Evolutionary conservation across 371 early-diverging fungal genomes (phyloP), one percentile per base, ranked within the genome.

Genomic region (Mucor saturninus): DNA sequence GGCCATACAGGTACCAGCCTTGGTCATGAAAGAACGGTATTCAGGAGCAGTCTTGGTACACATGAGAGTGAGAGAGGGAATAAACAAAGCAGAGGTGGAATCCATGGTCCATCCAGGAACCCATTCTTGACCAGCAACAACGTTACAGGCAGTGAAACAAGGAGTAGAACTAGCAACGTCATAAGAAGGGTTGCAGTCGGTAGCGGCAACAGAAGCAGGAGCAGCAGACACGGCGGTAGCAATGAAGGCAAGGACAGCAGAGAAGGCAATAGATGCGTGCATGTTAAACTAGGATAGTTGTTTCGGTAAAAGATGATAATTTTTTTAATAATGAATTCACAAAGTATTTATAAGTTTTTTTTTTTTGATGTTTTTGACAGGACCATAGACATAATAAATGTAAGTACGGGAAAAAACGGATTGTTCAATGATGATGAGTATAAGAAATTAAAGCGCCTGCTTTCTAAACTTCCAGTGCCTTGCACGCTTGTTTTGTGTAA

Each of bases 1-100:
- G 21, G 58, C 56, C 71, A 73, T 71, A 59, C 78, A 77, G 29
- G 65, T 72, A 38, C 78, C 75, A 39, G 71, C 75, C 14, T 59
- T 55, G 37, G 71, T 77, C 75, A 75, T 75, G 61, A 75, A 77
- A 10, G 67, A 39, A 1, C 13, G 38, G 21, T 72, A 73, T 26
- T 72, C 64, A 45, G 62, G 30, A 26, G 66, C 56, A 7, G 59
- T 63, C 35, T 67, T 62, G 35, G 65, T 68, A 49, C 73, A 75
- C 59, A 67, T 60, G 43, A 63, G 67, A 3, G 59, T 15, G 21
- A 75, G 64, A 2, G 75, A 77, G 28, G 63, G 40, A 35, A 77
- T 61, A 48, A 72, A 74, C 40, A 70, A 59, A 15, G 71, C 61
- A 21, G 73, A 74, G 15, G 57, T 59, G 35, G 54, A 54, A 42